Base-by-base conservation (phyloP, 371 early-diverging fungal genomes). In the Mortierella sp. region DNA sequence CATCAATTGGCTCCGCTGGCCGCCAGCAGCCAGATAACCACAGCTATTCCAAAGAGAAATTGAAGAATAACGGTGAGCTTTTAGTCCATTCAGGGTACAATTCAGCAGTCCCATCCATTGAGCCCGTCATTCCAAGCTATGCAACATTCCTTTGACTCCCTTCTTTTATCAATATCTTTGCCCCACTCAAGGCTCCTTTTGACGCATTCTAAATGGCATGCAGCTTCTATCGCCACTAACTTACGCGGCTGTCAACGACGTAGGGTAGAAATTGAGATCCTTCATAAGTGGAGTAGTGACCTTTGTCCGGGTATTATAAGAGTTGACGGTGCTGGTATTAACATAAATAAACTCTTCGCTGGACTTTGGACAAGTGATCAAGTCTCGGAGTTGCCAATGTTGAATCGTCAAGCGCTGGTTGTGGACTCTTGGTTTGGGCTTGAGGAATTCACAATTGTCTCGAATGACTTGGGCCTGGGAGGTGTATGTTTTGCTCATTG, bases 331-430 rank as follows among this genome's bases (percentile, higher is more conserved):
- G 73, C 88, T 91, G 54, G 87, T 87, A 70, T 90, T 86, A 18
- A 94, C 91, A 76, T 87, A 88, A 40, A 88, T 74, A 58, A 92
- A 89, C 81, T 90, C 90, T 14, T 84, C 79, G 47, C 86, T 85
- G 22, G 77, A 75, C 39, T 84, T 84, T 39, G 93, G 93, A 62
- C 95, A 92, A 5, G 92, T 73, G 16, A 97, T 83, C 65, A 98
- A 90, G 85, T 98, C 97, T 59, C 97, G 88, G 45, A 98, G 88
- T 85, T 98, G 99, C 97, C 92, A 92, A 77, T 92, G 92, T 67
- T 90, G 91, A 60, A 92, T 89, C 10, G 89, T 90, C 14, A 88
- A 77, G 57, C 83, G 85, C 70, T 88, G 90, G 62, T 87, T 87
- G 75, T 90, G 88, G 35, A 87, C 72, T 24, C 70, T 83, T 26